Base-by-base conservation (phyloP, 352 stramenopile species). In the Globisporangium lucens region DNA sequence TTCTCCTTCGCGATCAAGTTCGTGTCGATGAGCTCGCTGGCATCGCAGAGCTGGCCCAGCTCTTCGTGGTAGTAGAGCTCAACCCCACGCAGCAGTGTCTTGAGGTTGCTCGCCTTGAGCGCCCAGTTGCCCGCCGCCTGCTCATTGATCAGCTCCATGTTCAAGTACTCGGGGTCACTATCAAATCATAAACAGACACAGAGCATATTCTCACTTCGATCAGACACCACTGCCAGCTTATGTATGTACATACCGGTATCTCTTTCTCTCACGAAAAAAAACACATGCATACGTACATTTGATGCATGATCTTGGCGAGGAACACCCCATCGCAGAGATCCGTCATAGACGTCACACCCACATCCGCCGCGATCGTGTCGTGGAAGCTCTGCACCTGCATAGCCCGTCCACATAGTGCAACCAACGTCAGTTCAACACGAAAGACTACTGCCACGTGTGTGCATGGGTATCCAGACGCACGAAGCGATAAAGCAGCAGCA, bases 11-110 rank as follows among this genome's bases (percentile, higher is more conserved):
- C 88, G 68, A 94, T 87, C 10, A 80, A 70, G 36, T 83, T 72
- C 22, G 80, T 72, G 66, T 93, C 83, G 47, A 94, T 85, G 15
- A 93, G 70, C 52, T 93, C 86, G 53, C 83, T 77, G 1, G 78
- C 79, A 51, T 86, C 80, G 65, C 83, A 93, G 36, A 89, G 72
- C 57, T 94, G 85, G 7, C 80, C 81, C 53, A 95, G 70, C 63
- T 95, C 88, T 65, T 95, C 88, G 8, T 81, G 83, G 71, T 94
- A 95, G 68, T 85, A 95, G 12, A 87, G 77, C 72, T 94, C 85
- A 13, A 95, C 76, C n/a, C 75, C 75, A 36, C 85, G 85, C 20
- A 93, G 59, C 17, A 95, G 71, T 55, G 84, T 79, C 76, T 93
- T 92, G 64, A 95, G 75, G 72, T 95, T 95, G 70, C 82, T 90